A percentile compares a stretch with the other conserved stretches of the same genome.
These are phyloP conservation scores for Apiotrichum laibachii DNA, from an alignment of 1,284 basidiomycete genomes.

Conservation along the genomic window DNA sequence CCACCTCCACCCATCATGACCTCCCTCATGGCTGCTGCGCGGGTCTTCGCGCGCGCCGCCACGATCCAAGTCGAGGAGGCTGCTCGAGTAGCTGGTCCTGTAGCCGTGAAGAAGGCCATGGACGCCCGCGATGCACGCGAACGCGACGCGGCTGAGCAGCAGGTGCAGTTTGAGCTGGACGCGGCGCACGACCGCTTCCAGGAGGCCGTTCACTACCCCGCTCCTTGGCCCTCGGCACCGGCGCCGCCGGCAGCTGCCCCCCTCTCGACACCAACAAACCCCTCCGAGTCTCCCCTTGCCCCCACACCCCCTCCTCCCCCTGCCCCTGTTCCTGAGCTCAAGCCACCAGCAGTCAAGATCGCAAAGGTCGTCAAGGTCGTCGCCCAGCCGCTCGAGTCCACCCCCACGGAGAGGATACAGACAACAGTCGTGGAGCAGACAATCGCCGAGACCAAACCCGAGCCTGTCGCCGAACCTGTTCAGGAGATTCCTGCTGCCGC, in stretches of 20 bases:
- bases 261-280: no score
- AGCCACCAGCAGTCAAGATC: conserved; percentile 3
- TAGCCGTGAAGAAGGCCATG: neutral
- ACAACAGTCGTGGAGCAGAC: neutral
- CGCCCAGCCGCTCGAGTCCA: neutral
- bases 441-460: no score
- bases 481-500: neutral
- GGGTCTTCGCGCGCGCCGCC: conserved; percentile 44
- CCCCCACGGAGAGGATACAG: neutral
- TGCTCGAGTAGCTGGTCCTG: conserved; percentile 21
- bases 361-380: conserved; percentile 6
- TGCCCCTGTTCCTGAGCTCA: neutral
- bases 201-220: neutral
- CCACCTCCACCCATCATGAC: neutral
- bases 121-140: neutral
- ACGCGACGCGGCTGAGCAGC: neutral
- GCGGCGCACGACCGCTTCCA: no score
- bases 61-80: conserved; percentile 47
- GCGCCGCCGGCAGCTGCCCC: neutral
- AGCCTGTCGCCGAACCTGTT: neutral
- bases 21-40: conserved; percentile 31
- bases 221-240: neutral
- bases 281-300: neutral
- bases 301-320: neutral
- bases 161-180: neutral